Evolutionary conservation across 1,284 basidiomycete genomes (phyloP).

Genomic region (Ceraceosorus guamensis): DNA sequence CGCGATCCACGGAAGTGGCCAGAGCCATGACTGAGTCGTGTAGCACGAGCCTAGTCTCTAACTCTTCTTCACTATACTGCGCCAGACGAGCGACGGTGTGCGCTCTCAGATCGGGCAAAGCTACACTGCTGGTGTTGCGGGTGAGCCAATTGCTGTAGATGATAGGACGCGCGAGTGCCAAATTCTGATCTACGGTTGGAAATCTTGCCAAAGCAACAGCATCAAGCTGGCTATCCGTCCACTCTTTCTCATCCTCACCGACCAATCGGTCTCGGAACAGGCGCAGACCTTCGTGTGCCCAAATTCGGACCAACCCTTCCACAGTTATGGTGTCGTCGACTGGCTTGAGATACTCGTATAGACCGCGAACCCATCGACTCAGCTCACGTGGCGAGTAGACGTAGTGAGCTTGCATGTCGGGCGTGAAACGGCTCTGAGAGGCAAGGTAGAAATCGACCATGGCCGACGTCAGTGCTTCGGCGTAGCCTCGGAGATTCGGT

Average conservation of each 20-base stretch:
- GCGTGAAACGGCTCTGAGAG: conserved; percentile 89
- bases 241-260: conserved; percentile 50
- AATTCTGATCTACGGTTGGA: conserved; percentile 77
- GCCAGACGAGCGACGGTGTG: conserved; percentile 94
- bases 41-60: conserved; percentile 94
- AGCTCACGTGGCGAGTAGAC: conserved; percentile 98
- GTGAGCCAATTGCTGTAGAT: conserved; percentile 99
- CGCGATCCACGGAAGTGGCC: conserved; percentile 91
- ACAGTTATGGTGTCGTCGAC: conserved; percentile 84
- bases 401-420: conserved; percentile 94
- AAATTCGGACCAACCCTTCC: conserved; percentile 90
- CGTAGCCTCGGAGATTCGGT: conserved; percentile 83
- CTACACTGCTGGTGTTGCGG: conserved; percentile 91
- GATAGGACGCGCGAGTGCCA: conserved; percentile 72
- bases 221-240: conserved; percentile 93
- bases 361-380: conserved; percentile 93
- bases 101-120: conserved; percentile 83
- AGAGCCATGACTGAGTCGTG: conserved; percentile 98
- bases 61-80: conserved; percentile 58
- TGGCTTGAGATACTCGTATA: conserved; percentile 75
- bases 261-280: conserved; percentile 97
- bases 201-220: conserved; percentile 76
- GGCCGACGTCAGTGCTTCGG: conserved; percentile 88
- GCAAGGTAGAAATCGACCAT: conserved; percentile 95
- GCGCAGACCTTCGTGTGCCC: conserved; percentile 96